A percentile compares a stretch with the other conserved stretches of the same genome.
Evolutionary conservation across 2,329 filamentous ascomycete genomes (phyloP).

Genomic region (Xylaria sp.): DNA sequence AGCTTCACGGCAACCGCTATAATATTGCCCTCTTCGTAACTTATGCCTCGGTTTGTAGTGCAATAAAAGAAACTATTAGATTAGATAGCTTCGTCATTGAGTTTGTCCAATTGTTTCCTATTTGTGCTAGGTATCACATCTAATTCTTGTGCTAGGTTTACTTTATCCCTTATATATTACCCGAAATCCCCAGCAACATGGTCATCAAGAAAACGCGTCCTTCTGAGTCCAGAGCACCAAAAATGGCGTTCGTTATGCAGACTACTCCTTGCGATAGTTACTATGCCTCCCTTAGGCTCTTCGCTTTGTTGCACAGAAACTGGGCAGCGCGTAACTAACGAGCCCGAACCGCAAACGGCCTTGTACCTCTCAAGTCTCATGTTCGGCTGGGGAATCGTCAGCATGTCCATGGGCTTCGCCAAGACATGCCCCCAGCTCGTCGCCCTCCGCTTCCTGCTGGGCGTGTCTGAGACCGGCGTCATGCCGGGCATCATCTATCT

Average conservation of each 20-base stretch:
- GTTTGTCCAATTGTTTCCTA: not conserved
- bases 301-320: not conserved
- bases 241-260: not conserved
- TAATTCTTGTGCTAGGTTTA: conserved; percentile 42
- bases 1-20: conserved; percentile 56
- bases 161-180: conserved; percentile 57
- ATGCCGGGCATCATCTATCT: conserved; percentile 60
- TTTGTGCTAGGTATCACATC: too few species aligned
- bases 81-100: not conserved
- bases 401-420: conserved; percentile 60
- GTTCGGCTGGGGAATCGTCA: conserved; percentile 59
- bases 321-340: not conserved
- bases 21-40: conserved; percentile 56
- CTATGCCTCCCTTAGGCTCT: not conserved
- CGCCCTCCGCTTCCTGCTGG: conserved; percentile 57
- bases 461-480: conserved; percentile 59
- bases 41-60: conserved; percentile 30
- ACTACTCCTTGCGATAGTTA: not conserved
- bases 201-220: conserved; percentile 57
- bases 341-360: conserved; percentile 13
- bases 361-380: conserved; percentile 54
- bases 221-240: conserved; percentile 40
- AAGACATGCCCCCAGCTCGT: conserved; percentile 55
- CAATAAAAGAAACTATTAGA: conserved; percentile 1
- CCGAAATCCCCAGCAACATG: conserved; percentile 60